Evolutionary conservation across 2,329 filamentous ascomycete genomes (phyloP), one percentile per base, ranked within the genome.

Genomic region (Trichophyton verrucosum): DNA sequence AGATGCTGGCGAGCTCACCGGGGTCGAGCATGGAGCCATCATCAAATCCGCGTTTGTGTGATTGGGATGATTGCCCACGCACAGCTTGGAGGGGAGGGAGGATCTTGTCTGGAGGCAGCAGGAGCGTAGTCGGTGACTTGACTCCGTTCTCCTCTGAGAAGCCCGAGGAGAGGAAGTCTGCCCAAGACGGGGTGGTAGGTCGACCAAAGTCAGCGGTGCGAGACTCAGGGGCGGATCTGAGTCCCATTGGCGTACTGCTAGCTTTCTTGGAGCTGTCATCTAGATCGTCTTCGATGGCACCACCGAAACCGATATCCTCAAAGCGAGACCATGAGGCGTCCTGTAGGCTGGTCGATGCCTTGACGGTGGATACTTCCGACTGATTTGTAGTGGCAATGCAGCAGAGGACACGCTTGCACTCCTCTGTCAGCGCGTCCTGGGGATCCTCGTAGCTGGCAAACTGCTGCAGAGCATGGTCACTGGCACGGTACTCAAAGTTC

Each of bases 261-360:
- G 72, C 66, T 24, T 73, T 73, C 22, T 65, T 65, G 4, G 70
- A 58, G 15, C 66, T 62, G 17, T 66, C 62, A 57, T 72, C 70
- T 65, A 71, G 66, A 57, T 85, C 81, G 0, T 86, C 83, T 51
- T 91, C 86, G 22, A 91, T 77, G 0, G 86, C 75, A 62, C 82
- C 89, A 3, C 87, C 84, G 70, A 97, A 99, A 0, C 94, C 94
- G 67, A 97, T 85, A 69, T 96, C 94, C 72, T 96, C 90, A 65
- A 99, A 99, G 58, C 91, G 84, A 15, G 94, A 97, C 94, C 94
- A 99, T 0, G 91, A 95, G 20, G 91, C 89, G 72, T 97, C 91
- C 40, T 83, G 83, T 60, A 90, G 75, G 63, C 86, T 85, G 3
- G 86, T 89, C 0, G 86, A 88, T 61, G 85, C 82, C 70, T 89